These are phyloP conservation scores for Sporodiniella umbellata DNA, from an alignment of 371 early-diverging fungal species.

Conservation along the genomic window DNA sequence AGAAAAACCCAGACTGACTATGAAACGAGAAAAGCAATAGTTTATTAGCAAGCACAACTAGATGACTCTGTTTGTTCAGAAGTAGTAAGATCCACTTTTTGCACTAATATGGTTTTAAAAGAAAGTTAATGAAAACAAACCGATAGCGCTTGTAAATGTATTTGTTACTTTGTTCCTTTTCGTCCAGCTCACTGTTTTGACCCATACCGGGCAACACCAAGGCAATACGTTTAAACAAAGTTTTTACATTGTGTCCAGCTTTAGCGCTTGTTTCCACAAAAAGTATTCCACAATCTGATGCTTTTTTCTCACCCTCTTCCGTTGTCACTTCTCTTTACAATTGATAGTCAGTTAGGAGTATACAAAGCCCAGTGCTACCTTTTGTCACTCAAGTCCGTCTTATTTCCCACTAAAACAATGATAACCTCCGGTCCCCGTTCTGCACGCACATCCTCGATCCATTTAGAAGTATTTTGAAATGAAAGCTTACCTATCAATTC, in stretches of 20 bases:
- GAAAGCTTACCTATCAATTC: slow-evolving; percentile 76
- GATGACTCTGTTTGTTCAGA: slow-evolving; percentile 21
- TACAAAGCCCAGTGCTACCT: slow-evolving; percentile 43
- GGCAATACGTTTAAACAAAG: slow-evolving; percentile 90
- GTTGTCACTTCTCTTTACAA: slow-evolving; percentile 75
- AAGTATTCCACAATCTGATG: slow-evolving; percentile 87
- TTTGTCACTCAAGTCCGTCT: slow-evolving; percentile 93
- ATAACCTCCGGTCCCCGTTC: slow-evolving; percentile 96
- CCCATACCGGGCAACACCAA: slow-evolving; percentile 90
- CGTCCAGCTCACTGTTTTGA: slow-evolving; percentile 37
- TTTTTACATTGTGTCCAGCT: slow-evolving; percentile 92
- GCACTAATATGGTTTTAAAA: too few species aligned
- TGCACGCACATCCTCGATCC: slow-evolving; percentile 97
- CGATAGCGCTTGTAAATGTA: too few species aligned
- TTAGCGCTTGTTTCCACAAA: slow-evolving; percentile 97
- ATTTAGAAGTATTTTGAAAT: slow-evolving; percentile 92
- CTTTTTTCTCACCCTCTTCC: slow-evolving; percentile 93
- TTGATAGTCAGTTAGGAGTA: background rate
- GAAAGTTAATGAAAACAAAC: too few species aligned
- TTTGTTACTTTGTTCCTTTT: slow-evolving; percentile 29
- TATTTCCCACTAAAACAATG: slow-evolving; percentile 98
- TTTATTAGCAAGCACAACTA: slow-evolving; percentile 24
- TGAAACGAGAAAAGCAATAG: background rate
- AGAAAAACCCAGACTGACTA: too few species aligned
- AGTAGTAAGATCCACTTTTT: slow-evolving; percentile 29